phyloP scores from a whole-genome alignment of 441 rosid genomes.

The Pelargonium cotyledonis region DNA sequence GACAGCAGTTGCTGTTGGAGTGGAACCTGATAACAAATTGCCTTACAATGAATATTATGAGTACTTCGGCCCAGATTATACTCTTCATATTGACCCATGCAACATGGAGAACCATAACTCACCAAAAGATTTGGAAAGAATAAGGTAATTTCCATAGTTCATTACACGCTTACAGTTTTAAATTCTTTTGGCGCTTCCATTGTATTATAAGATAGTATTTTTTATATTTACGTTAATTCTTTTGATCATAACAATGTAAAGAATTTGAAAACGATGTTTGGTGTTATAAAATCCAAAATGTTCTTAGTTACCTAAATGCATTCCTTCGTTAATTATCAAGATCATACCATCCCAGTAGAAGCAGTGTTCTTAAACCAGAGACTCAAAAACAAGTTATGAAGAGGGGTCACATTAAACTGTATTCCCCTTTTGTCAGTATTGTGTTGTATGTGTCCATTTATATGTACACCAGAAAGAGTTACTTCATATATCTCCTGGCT shows the following conservation, averaged over 20 bases:
- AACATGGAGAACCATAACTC: slow-evolving; percentile 75
- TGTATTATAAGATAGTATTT: not conserved
- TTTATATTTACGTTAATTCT: not conserved
- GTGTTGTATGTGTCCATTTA: not conserved
- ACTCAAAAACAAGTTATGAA: not conserved
- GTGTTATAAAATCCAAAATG: not conserved
- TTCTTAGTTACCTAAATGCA: not conserved
- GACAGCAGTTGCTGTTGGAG: slow-evolving; percentile 97
- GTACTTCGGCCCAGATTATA: slow-evolving; percentile 92
- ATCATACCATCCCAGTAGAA: too few species aligned
- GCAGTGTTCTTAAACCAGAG: too few species aligned
- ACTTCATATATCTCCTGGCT: too few species aligned
- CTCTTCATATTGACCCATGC: slow-evolving; percentile 76
- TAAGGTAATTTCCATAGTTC: slow-evolving; percentile 37
- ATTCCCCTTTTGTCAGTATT: not conserved
- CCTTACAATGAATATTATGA: slow-evolving; percentile 88
- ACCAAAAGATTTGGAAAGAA: slow-evolving; percentile 72
- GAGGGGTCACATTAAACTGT: not conserved
- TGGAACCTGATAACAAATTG: slow-evolving; percentile 83
- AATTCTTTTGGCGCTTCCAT: not conserved
- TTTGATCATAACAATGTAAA: not conserved
- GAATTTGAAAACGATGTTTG: not conserved
- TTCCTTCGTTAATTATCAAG: too few species aligned
- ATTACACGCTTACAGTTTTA: not conserved
- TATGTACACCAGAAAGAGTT: too few species aligned